Percentiles rank a stretch among this genome's conserved stretches.
Conservation (phyloP, 805 yeast genomes). For the Ogataea allantospora region DNA sequence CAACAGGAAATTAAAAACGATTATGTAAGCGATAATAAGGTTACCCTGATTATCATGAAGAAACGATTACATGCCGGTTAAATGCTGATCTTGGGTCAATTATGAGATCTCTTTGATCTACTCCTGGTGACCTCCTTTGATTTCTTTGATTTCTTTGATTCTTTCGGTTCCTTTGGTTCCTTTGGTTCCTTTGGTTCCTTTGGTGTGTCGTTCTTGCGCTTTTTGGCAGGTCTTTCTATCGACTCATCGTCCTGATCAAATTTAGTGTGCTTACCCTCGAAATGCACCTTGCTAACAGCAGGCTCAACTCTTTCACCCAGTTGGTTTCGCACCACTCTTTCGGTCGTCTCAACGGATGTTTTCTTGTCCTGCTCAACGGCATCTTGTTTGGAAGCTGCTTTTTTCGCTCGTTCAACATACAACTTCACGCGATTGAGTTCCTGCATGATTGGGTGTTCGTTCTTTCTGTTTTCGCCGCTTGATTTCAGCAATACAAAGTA, state of each 20-base stretch:
- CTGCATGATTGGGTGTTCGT: conserved; percentile 59
- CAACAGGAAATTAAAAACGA: conserved; percentile 14
- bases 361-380: conserved; percentile 21
- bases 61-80: conserved; percentile 1
- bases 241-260: conserved; percentile 30
- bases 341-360: conserved; percentile 40
- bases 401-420: conserved; percentile 61
- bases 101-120: too few relatives aligned
- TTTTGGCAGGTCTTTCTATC: conserved; percentile 2
- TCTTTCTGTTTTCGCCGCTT: conserved; percentile 51
- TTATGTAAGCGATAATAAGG: conserved; percentile 5
- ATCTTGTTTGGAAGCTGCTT: conserved; percentile 31
- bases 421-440: conserved; percentile 65
- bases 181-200: not conserved
- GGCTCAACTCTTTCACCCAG: conserved; percentile 33
- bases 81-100: too few relatives aligned
- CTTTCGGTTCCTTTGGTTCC: not conserved
- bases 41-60: conserved; percentile 4
- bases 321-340: conserved; percentile 36
- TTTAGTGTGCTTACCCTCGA: conserved; percentile 53
- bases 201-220: conserved; percentile 1
- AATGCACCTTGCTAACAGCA: conserved; percentile 52
- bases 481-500: conserved; percentile 59
- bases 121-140: not conserved
- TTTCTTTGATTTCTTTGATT: not conserved